Conservation (phyloP, 2,329 filamentous ascomycete species). For the Akanthomyces uredinophilus region DNA sequence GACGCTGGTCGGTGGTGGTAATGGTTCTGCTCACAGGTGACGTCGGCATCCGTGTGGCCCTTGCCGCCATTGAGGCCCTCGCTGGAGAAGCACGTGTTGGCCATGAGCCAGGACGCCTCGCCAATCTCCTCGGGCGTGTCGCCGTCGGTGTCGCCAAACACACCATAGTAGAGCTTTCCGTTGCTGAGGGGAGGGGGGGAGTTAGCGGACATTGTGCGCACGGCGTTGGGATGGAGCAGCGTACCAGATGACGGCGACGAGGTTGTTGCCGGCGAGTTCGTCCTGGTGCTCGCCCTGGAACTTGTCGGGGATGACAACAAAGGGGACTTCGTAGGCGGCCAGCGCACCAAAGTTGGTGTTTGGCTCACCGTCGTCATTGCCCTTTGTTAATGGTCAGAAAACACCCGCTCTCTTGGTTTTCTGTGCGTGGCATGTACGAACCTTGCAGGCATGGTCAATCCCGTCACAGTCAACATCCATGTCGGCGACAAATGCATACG, state of each 20-base stretch:
- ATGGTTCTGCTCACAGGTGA: not conserved
- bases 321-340: constrained; percentile 4
- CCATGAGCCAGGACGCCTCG: constrained; percentile 6
- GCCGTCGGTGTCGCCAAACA: constrained; percentile 6
- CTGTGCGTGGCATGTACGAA: not conserved
- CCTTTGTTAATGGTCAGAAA: not conserved
- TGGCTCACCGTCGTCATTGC: not conserved
- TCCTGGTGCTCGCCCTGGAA: not conserved
- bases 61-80: constrained; percentile 6
- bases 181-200: not conserved
- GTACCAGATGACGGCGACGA: constrained; percentile 5
- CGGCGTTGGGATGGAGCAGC: not conserved
- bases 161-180: constrained; percentile 8
- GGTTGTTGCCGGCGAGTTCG: constrained; percentile 4
- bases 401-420: not conserved
- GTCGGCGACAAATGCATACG: constrained; percentile 1
- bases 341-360: constrained; percentile 4
- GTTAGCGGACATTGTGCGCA: not conserved
- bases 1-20: too few relatives aligned
- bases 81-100: constrained; percentile 7
- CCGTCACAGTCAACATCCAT: constrained; percentile 8
- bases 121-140: constrained; percentile 6
- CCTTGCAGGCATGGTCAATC: not conserved
- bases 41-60: not conserved
- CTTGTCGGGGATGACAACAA: constrained; percentile 5